Percentiles rank a stretch among this genome's conserved stretches.
Evolutionary conservation across 495 filamentous ascomycete species (phyloP).

Genomic region (Tuber brumale): DNA sequence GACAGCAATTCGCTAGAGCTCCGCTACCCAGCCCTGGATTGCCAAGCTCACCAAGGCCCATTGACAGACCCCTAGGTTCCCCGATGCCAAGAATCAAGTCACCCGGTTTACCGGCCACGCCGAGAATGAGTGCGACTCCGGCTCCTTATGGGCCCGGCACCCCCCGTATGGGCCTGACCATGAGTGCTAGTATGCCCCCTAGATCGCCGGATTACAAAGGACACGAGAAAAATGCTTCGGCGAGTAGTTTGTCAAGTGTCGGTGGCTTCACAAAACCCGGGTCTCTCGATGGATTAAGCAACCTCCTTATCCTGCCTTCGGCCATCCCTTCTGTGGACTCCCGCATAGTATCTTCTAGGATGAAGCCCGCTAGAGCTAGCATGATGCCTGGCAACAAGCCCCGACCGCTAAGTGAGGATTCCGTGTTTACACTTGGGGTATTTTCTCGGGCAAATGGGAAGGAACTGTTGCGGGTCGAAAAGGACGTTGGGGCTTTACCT

Average conservation of each 20-base stretch:
- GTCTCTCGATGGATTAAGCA: conserved; percentile 17
- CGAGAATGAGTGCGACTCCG: conserved; percentile 23
- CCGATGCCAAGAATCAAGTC: conserved; percentile 61
- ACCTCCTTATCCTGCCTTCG: conserved; percentile 33
- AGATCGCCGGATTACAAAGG: conserved; percentile 30
- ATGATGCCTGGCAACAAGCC: conserved; percentile 61
- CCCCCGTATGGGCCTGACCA: conserved; percentile 25
- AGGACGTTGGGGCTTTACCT: conserved; percentile 73
- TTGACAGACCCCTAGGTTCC: conserved; percentile 62
- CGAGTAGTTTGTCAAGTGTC: conserved; percentile 21
- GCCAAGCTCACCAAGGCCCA: conserved; percentile 82
- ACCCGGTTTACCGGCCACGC: conserved; percentile 45
- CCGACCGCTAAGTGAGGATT: conserved; percentile 67
- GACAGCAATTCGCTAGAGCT: conserved; percentile 33
- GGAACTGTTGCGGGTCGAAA: conserved; percentile 91
- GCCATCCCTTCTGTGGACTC: conserved; percentile 81
- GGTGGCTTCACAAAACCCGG: not conserved
- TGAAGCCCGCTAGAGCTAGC: conserved; percentile 82
- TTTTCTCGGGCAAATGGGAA: conserved; percentile 67
- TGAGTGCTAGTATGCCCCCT: conserved; percentile 26
- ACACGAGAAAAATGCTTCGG: conserved; percentile 33
- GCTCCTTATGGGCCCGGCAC: conserved; percentile 29
- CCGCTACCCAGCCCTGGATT: conserved; percentile 74
- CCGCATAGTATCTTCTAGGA: conserved; percentile 82
- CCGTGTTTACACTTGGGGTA: conserved; percentile 85